Conservation (phyloP, 768 basidiomycete genomes). For the Tricholoma hemisulphureum region DNA sequence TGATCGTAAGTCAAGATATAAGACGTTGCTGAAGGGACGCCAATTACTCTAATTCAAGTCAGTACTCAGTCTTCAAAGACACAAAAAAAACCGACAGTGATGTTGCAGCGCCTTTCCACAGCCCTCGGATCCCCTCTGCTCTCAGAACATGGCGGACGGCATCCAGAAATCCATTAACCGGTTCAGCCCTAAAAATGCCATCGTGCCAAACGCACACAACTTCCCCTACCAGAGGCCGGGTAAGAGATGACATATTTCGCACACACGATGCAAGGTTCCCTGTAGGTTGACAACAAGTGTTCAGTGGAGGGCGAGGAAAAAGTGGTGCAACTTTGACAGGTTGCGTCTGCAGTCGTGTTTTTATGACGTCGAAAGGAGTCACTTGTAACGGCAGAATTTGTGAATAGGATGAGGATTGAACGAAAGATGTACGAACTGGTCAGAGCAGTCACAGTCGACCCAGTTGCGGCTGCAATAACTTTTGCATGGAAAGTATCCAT, state of each 20-base stretch:
- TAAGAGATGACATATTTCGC: conserved; percentile 75
- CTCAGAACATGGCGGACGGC: conserved; percentile 77
- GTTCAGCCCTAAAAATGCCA: conserved; percentile 66
- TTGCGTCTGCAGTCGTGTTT: conserved; percentile 94
- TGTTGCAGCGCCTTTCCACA: conserved; percentile 97
- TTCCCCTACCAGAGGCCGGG: conserved; percentile 53
- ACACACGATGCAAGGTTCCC: conserved; percentile 51
- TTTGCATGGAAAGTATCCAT: conserved; percentile 79
- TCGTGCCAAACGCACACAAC: conserved; percentile 81
- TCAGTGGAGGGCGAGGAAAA: conserved; percentile 51
- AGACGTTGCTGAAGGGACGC: conserved; percentile 86
- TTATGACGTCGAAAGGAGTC: conserved; percentile 99
- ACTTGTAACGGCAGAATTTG: conserved; percentile 50
- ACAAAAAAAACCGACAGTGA: conserved; percentile 62
- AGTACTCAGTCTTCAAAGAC: not conserved
- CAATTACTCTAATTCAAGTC: conserved; percentile 62
- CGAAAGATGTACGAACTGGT: conserved; percentile 55
- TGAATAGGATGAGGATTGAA: not conserved
- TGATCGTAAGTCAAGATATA: conserved; percentile 98
- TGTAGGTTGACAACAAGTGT: conserved; percentile 71
- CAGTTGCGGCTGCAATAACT: conserved; percentile 74
- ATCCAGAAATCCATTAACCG: conserved; percentile 83
- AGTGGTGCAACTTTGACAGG: conserved; percentile 52
- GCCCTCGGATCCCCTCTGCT: conserved; percentile 77
- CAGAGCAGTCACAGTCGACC: conserved; percentile 77